A percentile compares a stretch with the other conserved stretches of the same genome.
Evolutionary conservation across 1,139 yeast genomes (phyloP).

Genomic region (Hemisphaericaspora subhashii): DNA sequence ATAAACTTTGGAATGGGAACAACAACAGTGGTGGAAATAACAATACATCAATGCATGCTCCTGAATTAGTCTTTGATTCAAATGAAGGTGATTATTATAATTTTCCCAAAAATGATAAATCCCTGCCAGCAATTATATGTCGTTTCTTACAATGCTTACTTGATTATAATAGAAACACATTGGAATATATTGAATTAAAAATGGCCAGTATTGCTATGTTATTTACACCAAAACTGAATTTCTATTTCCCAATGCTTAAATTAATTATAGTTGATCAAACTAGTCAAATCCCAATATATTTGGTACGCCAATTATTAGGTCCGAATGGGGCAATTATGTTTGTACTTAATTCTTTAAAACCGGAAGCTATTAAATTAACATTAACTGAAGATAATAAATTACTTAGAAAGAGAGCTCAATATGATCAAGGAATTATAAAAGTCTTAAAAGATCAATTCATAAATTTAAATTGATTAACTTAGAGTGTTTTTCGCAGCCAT

Average conservation of each 20-base stretch:
- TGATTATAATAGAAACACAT: conserved; percentile 2
- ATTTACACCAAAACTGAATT: background rate
- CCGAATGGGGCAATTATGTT: background rate
- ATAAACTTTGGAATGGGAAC: background rate
- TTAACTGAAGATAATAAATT: background rate
- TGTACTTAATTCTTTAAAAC: conserved; percentile 1
- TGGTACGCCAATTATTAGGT: background rate
- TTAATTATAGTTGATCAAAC: conserved; percentile 12
- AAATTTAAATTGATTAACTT: too few species aligned
- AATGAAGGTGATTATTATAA: background rate
- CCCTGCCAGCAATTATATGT: conserved; percentile 1
- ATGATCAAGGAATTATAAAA: background rate
- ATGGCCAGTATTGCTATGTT: conserved; percentile 9
- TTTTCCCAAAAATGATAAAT: background rate
- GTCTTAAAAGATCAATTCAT: too few species aligned
- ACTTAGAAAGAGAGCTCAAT: background rate
- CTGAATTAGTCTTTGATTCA: background rate
- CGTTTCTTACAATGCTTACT: conserved; percentile 5
- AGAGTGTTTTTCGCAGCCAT: too few species aligned
- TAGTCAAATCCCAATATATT: conserved; percentile 5
- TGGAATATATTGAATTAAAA: conserved; percentile 8
- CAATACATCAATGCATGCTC: too few species aligned
- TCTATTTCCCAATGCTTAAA: conserved; percentile 6
- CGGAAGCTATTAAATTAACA: conserved; percentile 2
- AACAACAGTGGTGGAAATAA: too few species aligned